Evolutionary conservation across 345 rosid genomes (phyloP).

Genomic region (Salix purpurea): DNA sequence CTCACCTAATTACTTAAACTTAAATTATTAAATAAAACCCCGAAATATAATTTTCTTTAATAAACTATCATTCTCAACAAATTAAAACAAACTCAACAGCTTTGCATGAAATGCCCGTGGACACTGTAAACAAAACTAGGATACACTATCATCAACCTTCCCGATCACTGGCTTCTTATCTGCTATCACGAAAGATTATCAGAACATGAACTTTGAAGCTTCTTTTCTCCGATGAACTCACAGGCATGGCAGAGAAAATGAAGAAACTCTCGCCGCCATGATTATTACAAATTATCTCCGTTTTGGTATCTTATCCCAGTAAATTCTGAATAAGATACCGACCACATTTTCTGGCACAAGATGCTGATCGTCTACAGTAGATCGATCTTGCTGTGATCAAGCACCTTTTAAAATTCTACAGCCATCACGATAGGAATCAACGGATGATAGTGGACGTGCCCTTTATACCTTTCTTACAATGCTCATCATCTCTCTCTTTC

Average conservation of each 20-base stretch:
- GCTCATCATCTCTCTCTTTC: conserved; percentile 15
- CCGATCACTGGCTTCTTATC: no score
- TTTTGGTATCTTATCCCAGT: background rate
- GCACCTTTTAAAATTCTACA: conserved; percentile 10
- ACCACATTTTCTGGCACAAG: background rate
- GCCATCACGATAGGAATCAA: conserved; percentile 47
- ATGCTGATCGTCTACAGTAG: conserved; percentile 19
- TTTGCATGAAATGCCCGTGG: background rate
- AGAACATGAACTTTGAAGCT: background rate
- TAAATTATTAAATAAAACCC: no score
- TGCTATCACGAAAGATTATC: background rate
- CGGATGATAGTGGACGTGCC: conserved; percentile 39
- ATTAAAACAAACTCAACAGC: background rate
- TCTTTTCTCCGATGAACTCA: background rate
- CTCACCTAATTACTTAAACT: no score
- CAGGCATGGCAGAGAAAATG: background rate
- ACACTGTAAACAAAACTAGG: background rate
- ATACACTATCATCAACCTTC: background rate
- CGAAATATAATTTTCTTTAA: no score
- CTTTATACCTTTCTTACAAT: conserved; percentile 52
- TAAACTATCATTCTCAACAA: no score
- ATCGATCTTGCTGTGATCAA: conserved; percentile 5
- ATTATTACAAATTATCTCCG: background rate
- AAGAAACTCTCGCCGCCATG: background rate
- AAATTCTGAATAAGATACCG: background rate